A percentile compares a stretch with the other conserved stretches of the same genome.
These are phyloP conservation scores for Phlyctochytrium bullatum DNA, from an alignment of 192 early-diverging fungal genomes.

Conservation along the genomic window DNA sequence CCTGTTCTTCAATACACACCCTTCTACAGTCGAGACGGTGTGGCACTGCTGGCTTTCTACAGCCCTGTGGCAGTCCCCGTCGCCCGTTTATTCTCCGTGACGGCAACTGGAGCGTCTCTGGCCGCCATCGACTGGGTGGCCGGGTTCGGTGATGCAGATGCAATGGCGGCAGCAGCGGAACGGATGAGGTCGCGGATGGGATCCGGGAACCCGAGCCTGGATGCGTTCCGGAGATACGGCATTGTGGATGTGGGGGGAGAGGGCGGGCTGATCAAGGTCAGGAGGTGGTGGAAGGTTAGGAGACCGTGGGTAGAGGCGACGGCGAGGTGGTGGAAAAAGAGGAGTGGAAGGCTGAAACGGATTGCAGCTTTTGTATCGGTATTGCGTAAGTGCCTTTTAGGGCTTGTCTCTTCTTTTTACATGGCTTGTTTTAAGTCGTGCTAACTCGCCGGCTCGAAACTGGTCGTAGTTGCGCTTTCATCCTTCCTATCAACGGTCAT, in stretches of 20 bases:
- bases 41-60: slow-evolving; percentile 21
- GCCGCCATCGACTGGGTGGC: slow-evolving; percentile 14
- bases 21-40: background rate
- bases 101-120: slow-evolving; percentile 9
- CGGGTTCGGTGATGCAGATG: slow-evolving; percentile 3
- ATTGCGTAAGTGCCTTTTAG: slow-evolving; percentile 12
- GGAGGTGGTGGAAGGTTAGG: slow-evolving; percentile 16
- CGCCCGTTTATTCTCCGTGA: slow-evolving; percentile 18
- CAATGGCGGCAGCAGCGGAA: no score
- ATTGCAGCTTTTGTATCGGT: slow-evolving; percentile 15
- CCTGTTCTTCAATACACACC: background rate
- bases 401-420: background rate
- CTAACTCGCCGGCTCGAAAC: background rate
- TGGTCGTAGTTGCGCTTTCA: background rate
- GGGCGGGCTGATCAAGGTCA: background rate
- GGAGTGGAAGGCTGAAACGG: slow-evolving; percentile 15
- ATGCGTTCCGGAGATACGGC: background rate
- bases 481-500: slow-evolving; percentile 15
- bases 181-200: no score
- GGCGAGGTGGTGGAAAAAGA: slow-evolving; percentile 23
- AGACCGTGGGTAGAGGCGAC: slow-evolving; percentile 2
- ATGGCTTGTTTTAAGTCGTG: background rate
- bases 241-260: no score
- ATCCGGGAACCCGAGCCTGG: background rate
- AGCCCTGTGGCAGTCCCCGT: slow-evolving; percentile 2